These are phyloP conservation scores for Punctularia strigosozonata DNA, from an alignment of 768 basidiomycete species.

Conservation along the genomic window DNA sequence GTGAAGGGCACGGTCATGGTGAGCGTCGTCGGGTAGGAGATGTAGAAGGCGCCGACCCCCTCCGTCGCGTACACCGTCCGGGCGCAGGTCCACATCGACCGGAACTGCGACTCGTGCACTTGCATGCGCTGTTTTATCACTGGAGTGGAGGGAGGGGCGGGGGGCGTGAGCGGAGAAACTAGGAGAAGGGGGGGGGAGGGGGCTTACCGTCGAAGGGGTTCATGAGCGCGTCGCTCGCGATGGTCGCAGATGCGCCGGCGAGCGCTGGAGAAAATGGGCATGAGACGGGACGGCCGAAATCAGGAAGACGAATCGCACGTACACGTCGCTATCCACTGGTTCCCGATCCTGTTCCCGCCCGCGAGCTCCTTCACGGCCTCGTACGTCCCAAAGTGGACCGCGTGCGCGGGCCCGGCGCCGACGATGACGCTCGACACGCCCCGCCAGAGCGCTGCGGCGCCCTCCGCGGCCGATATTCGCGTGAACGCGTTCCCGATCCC, in stretches of 20 bases:
- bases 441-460: conserved; percentile 83
- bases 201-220: conserved; percentile 95
- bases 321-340: conserved; percentile 88
- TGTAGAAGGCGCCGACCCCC: conserved; percentile 87
- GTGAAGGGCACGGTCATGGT: conserved; percentile 97
- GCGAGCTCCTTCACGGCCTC: conserved; percentile 90
- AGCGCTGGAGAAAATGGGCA: conserved; percentile 37
- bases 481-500: conserved; percentile 86
- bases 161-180: conserved; percentile 7
- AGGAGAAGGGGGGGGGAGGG: conserved; percentile 1
- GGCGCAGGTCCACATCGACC: conserved; percentile 79
- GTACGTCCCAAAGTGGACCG: conserved; percentile 93
- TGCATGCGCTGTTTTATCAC: conserved; percentile 99
- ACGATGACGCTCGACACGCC: conserved; percentile 93
- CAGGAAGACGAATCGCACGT: conserved; percentile 19
- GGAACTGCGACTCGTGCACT: conserved; percentile 85
- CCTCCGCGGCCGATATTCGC: conserved; percentile 91
- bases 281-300: background rate
- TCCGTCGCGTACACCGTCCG: conserved; percentile 75
- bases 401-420: conserved; percentile 96
- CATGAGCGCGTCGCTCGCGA: conserved; percentile 95
- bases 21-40: conserved; percentile 97
- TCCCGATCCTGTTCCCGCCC: conserved; percentile 68
- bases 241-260: conserved; percentile 90
- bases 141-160: conserved; percentile 21